Conservation (phyloP, 1,284 basidiomycete species). For the Ceraceosorus guamensis region DNA sequence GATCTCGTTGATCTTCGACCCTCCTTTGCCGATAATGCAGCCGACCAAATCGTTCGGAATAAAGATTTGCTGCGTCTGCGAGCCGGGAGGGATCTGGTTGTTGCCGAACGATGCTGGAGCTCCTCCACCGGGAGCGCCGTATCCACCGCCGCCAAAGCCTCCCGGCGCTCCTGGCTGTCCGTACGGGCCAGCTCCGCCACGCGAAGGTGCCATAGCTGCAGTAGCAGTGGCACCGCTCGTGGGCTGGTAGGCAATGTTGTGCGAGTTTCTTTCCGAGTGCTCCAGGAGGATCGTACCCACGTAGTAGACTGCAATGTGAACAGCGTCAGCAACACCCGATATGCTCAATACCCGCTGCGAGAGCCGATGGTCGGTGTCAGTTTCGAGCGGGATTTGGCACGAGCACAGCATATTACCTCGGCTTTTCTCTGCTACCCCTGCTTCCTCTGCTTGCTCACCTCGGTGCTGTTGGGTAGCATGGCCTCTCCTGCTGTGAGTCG, state of each 20-base stretch:
- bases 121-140: constrained; percentile 5
- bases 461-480: constrained; percentile 97
- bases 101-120: constrained; percentile 20
- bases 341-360: constrained; percentile 68
- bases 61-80: constrained; percentile 96
- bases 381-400: background rate
- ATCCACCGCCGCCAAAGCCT: constrained; percentile 13
- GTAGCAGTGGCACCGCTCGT: constrained; percentile 21
- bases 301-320: constrained; percentile 99
- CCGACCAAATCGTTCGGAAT: constrained; percentile 97
- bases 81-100: constrained; percentile 54
- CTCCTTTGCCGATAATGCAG: constrained; percentile 97
- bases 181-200: constrained; percentile 1
- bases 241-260: constrained; percentile 49
- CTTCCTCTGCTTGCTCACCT: constrained; percentile 51
- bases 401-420: background rate
- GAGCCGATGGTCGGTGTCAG: background rate
- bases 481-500: constrained; percentile 92
- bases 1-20: constrained; percentile 98
- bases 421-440: background rate
- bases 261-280: constrained; percentile 62
- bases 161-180: constrained; percentile 10
- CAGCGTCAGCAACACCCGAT: constrained; percentile 97
- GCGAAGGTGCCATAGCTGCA: constrained; percentile 11
- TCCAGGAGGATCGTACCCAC: constrained; percentile 95